Base-by-base conservation (phyloP, 2,329 filamentous ascomycete genomes). In the Pestalotiopsis sp. region DNA sequence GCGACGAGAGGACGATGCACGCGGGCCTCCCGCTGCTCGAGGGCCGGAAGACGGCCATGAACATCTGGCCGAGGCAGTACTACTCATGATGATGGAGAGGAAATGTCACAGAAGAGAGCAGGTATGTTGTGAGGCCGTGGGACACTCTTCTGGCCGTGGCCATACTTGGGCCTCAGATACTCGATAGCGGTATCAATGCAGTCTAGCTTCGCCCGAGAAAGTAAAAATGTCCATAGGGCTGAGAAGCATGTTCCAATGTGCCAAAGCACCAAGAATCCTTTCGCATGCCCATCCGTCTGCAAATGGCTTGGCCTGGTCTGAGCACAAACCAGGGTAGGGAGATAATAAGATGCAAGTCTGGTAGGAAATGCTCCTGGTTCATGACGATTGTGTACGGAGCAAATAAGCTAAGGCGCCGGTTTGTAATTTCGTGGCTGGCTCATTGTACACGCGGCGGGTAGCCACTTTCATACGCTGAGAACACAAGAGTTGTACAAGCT, bases 1-100 rank as follows among this genome's bases (percentile, higher is more conserved):
- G 83, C 0, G 80, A 84, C 62, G 67, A 67, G 66, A 77, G 81
- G 66, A 82, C 80, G 1, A 73, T 79, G 38, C 83, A 85, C 68
- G 82, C 83, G 0, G 83, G 83, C 0, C 71, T 84, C 57, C 82
- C 82, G 4, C 73, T 84, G 5, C 77, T 72, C 6, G 74, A 73
- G 0, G 83, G 83, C 4, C 63, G 76, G 63, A 85, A 85, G 78
- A 83, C 80, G 4, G 82, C 81, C 12, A 82, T 84, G 80, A 84
- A 84, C 68, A 84, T 84, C 66, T 84, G 83, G 83, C 81, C 76
- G 4, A 67, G 72, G 36, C 70, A 72, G n/a, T 74, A 72, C 56
- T 74, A 75, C 40, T 12, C n/a, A 4, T 68, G 56, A 68, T 12
- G 58, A 41, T 27, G 13, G 12, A 4, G 5, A 45, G 17, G 12